Conservation (phyloP, 768 basidiomycete genomes). For the Suillus brevipes region DNA sequence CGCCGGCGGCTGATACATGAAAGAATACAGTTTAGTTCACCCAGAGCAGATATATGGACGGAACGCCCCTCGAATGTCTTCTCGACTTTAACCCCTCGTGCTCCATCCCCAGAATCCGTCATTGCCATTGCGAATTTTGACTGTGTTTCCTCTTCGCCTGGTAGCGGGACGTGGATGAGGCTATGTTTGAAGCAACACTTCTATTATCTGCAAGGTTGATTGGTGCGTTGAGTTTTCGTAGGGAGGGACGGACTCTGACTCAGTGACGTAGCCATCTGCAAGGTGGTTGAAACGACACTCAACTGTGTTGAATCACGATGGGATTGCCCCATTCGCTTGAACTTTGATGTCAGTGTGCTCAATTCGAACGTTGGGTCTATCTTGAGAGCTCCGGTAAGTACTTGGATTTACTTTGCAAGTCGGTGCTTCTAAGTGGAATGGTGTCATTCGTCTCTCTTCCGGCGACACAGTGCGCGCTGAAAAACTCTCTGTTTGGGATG, state of each 20-base stretch:
- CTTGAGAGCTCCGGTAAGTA: too few relatives aligned
- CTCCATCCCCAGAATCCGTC: conserved; percentile 18
- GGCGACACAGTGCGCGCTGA: too few relatives aligned
- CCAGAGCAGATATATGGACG: conserved; percentile 71
- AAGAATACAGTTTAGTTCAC: conserved; percentile 46
- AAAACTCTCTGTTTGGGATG: too few relatives aligned
- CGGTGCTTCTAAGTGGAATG: too few relatives aligned
- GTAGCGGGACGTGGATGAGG: conserved; percentile 86
- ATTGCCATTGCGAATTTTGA: conserved; percentile 37
- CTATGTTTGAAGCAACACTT: conserved; percentile 69
- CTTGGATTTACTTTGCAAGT: too few relatives aligned
- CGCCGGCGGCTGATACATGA: too few relatives aligned
- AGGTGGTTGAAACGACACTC: conserved; percentile 93
- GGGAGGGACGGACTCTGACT: conserved; percentile 48
- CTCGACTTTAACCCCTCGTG: conserved; percentile 43
- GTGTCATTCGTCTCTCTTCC: too few relatives aligned
- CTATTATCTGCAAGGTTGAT: conserved; percentile 55
- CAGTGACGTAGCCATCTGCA: conserved; percentile 67
- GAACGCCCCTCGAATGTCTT: conserved; percentile 96
- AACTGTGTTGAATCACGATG: conserved; percentile 61
- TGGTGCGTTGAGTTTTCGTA: conserved; percentile 45
- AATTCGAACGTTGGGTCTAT: too few relatives aligned
- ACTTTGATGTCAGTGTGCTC: too few relatives aligned
- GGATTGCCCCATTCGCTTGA: too few relatives aligned
- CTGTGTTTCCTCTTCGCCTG: conserved; percentile 90